Base-by-base conservation (phyloP, 306 rosid genomes). In the Prunus padus region DNA sequence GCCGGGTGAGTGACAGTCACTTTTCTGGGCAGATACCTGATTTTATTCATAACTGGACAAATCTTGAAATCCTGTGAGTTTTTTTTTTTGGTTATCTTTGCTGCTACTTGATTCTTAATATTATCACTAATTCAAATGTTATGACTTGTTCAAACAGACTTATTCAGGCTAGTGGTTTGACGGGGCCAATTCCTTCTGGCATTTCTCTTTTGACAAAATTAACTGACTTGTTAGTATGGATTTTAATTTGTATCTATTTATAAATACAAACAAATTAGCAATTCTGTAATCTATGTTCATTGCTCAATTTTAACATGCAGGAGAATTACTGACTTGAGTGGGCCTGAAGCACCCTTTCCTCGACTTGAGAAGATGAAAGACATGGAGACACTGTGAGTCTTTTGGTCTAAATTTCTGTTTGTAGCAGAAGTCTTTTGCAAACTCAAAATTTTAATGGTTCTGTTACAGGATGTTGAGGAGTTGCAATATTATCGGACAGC, bases 91-190 rank as follows among this genome's bases (percentile, higher is more conserved):
- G 23, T 10, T 47, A 44, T 33, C 15, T 65, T n/a, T 26, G 18
- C 66, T 15, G 50, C 67, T 14, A 37, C 4, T 44, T 73, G 18
- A 51, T 12, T 25, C n/a, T 26, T 11, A 30, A 11, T 64, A 15
- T 52, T 60, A 60, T 78, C 45, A 11, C 76, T 71, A 18, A 62
- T 60, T 56, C 25, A 47, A 8, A 60, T 15, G 37, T 62, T 31
- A 4, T 75, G 66, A 74, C 79, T 47, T 28, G 51, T 49, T 26
- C 18, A 61, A 77, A 73, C 86, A 89, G 98, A 14, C 72, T 28
- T n/a, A 86, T 91, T 72, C 86, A 88, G 75, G 98, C 88, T n/a
- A 88, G 93, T 77, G 97, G 98, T 67, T 75, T 93, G 73, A 88
- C 79, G 19, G 97, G 98, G 63, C 93, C 96, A 61, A 86, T 91